These are phyloP conservation scores for Neophaeococcomyces mojaviensis DNA, from an alignment of 2,329 filamentous ascomycete genomes.

Conservation along the genomic window DNA sequence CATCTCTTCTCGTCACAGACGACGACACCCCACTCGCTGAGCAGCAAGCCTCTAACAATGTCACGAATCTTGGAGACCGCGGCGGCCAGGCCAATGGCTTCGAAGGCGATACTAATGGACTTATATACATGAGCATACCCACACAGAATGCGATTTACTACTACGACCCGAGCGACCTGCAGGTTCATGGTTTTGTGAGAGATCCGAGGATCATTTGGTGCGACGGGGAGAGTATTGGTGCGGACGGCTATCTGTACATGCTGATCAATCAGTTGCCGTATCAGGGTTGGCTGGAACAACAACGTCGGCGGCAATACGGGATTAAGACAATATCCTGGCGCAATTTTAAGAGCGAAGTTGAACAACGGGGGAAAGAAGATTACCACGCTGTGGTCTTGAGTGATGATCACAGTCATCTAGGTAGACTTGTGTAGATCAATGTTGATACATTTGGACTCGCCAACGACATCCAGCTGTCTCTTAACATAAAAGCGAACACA, in stretches of 20 bases:
- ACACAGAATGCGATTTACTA: slow-evolving; percentile 40
- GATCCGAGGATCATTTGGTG: slow-evolving; percentile 41
- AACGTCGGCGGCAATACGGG: slow-evolving; percentile 29
- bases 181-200: slow-evolving; percentile 32
- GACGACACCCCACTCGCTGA: slow-evolving; percentile 28
- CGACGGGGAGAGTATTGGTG: slow-evolving; percentile 35
- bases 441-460: too few relatives aligned
- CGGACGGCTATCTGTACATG: slow-evolving; percentile 42
- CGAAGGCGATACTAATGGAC: slow-evolving; percentile 36
- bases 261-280: slow-evolving; percentile 45
- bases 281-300: slow-evolving; percentile 42
- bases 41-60: slow-evolving; percentile 38
- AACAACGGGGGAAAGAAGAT: slow-evolving; percentile 36
- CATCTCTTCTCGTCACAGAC: slow-evolving; percentile 29
- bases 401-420: too few relatives aligned
- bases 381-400: slow-evolving; percentile 13
- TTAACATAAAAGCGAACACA: too few relatives aligned
- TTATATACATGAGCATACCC: slow-evolving; percentile 42
- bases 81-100: slow-evolving; percentile 42
- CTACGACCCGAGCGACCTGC: slow-evolving; percentile 33
- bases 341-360: slow-evolving; percentile 39
- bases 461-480: too few relatives aligned
- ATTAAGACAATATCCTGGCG: slow-evolving; percentile 34
- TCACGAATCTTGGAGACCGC: slow-evolving; percentile 38
- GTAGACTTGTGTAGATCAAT: too few relatives aligned